Conservation (phyloP, 2,329 filamentous ascomycete species). For the Aspergillus sp. region DNA sequence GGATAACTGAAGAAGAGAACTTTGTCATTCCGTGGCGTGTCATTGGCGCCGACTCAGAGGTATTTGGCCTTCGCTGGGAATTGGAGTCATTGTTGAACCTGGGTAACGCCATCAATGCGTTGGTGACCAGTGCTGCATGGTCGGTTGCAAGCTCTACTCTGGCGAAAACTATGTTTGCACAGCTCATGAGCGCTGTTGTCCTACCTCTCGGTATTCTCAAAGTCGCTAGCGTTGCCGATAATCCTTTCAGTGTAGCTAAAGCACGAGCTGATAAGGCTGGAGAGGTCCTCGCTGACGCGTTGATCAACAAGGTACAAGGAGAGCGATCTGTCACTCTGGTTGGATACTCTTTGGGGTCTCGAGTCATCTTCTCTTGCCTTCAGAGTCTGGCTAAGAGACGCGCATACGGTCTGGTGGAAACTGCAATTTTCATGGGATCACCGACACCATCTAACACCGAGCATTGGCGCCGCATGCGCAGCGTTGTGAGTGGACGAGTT, state of each 20-base stretch:
- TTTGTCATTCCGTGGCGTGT: constrained; percentile 74
- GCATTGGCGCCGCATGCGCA: constrained; percentile 72
- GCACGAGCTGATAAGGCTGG: constrained; percentile 77
- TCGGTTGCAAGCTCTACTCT: constrained; percentile 69
- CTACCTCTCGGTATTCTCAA: constrained; percentile 66
- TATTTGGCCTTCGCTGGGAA: constrained; percentile 82
- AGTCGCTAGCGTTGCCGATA: constrained; percentile 67
- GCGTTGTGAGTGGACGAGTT: constrained; percentile 73
- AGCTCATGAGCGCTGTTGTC: constrained; percentile 59
- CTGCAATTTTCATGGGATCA: constrained; percentile 75
- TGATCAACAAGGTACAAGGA: constrained; percentile 77
- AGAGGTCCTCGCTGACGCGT: constrained; percentile 71
- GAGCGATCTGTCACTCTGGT: constrained; percentile 75
- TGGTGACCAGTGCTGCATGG: constrained; percentile 81
- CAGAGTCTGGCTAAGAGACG: constrained; percentile 69
- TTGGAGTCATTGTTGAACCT: constrained; percentile 70
- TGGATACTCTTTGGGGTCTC: constrained; percentile 76
- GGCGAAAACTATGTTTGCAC: constrained; percentile 64
- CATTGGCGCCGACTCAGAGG: constrained; percentile 67
- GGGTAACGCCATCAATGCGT: constrained; percentile 69
- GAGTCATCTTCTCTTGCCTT: constrained; percentile 78
- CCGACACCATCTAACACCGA: constrained; percentile 67
- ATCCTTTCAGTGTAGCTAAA: constrained; percentile 74
- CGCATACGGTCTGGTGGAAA: constrained; percentile 80
- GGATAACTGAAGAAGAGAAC: constrained; percentile 68